Conservation (phyloP, 805 yeast genomes). For the Maudiozyma barnettii region DNA sequence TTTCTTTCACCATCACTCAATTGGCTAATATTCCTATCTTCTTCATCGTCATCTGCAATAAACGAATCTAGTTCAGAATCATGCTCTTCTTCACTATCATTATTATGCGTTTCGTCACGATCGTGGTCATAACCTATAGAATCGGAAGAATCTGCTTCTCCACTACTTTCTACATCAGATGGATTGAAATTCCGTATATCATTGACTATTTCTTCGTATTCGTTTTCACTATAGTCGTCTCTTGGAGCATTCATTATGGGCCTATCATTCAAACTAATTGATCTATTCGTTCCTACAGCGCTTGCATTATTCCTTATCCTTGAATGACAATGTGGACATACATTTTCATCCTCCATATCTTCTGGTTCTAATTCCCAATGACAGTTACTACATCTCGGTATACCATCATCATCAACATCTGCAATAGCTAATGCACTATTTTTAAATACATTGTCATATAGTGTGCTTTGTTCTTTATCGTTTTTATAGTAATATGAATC, state of each 20-base stretch:
- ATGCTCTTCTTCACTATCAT: slow-evolving; percentile 6
- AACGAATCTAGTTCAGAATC: slow-evolving; percentile 16
- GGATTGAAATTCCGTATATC: slow-evolving; percentile 6
- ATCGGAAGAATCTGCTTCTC: slow-evolving; percentile 2
- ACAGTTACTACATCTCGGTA: slow-evolving; percentile 63
- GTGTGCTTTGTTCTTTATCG: slow-evolving; percentile 22
- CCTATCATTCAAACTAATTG: neutral
- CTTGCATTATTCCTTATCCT: slow-evolving; percentile 31
- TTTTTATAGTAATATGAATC: slow-evolving; percentile 9
- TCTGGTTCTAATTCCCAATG: slow-evolving; percentile 58
- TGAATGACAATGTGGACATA: slow-evolving; percentile 62
- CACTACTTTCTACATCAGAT: slow-evolving; percentile 6
- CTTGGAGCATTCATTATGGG: neutral
- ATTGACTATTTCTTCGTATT: slow-evolving; percentile 9
- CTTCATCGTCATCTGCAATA: slow-evolving; percentile 11
- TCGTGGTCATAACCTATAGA: slow-evolving; percentile 3
- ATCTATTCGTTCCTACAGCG: neutral
- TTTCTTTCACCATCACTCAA: neutral
- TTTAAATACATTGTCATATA: slow-evolving; percentile 45
- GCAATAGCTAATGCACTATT: slow-evolving; percentile 45
- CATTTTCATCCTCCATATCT: slow-evolving; percentile 34
- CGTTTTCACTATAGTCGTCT: slow-evolving; percentile 24
- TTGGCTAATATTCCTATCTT: neutral
- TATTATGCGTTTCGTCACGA: slow-evolving; percentile 9
- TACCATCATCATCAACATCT: slow-evolving; percentile 57